A percentile compares a stretch with the other conserved stretches of the same genome.
Evolutionary conservation across 345 rosid genomes (phyloP).

Genomic region (Ceriops tagal): DNA sequence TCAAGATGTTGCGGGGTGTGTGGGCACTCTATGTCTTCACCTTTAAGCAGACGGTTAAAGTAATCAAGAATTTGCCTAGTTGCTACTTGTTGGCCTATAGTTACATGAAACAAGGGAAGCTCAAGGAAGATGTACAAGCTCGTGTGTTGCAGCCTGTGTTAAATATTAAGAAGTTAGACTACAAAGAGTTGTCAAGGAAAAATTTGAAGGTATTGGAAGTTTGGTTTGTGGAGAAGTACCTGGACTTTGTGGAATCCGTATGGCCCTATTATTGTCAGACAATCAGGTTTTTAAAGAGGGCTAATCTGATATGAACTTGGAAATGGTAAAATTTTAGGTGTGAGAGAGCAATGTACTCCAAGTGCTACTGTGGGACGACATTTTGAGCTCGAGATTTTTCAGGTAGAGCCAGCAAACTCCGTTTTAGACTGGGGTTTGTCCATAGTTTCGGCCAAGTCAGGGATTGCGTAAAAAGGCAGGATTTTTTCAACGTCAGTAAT

Average conservation of each 20-base stretch:
- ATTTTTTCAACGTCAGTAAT: too few species aligned
- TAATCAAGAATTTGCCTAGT: conserved; percentile 52
- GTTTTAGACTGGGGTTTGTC: conserved; percentile 28
- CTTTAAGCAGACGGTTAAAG: conserved; percentile 58
- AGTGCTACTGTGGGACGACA: not conserved
- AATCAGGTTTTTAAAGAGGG: conserved; percentile 88
- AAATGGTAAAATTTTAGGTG: not conserved
- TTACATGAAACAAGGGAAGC: conserved; percentile 58
- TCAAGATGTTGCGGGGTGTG: conserved; percentile 65
- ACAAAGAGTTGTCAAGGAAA: conserved; percentile 50
- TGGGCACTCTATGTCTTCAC: conserved; percentile 64
- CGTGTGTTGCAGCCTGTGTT: conserved; percentile 50
- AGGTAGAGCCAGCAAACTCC: conserved; percentile 27
- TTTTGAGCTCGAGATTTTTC: conserved; percentile 14
- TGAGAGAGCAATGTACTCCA: not conserved
- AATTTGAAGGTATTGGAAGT: conserved; percentile 52
- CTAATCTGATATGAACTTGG: conserved; percentile 56
- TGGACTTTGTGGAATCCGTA: conserved; percentile 77
- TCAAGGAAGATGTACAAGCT: conserved; percentile 47
- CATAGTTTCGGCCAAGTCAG: not conserved
- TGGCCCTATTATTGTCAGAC: conserved; percentile 98
- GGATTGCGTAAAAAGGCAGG: too few species aligned
- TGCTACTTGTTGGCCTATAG: conserved; percentile 45
- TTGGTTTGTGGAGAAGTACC: conserved; percentile 62
- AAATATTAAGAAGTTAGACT: conserved; percentile 58